Evolutionary conservation across 805 yeast genomes (phyloP), one percentile per base, ranked within the genome.

Genomic region (Hanseniaspora thailandica): DNA sequence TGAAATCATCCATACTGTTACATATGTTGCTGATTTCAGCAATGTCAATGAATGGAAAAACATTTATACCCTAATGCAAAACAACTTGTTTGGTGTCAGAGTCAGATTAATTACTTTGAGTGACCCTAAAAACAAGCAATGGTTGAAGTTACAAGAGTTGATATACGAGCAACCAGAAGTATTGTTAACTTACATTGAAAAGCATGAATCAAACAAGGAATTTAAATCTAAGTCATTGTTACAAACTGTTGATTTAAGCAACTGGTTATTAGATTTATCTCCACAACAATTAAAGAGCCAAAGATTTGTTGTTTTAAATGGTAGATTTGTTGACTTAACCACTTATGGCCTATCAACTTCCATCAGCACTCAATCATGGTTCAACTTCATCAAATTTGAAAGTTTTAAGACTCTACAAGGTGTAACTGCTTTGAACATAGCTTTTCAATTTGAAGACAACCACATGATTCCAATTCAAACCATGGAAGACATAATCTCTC

Each of bases 11-110:
- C 69, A 64, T 15, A 68, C 73, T 0, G 43, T 81, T 8, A 80
- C 86, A 65, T 58, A 84, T 10, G 70, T 80, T 50, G 93, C 86
- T 35, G 77, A 81, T 59, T 74, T 82, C 54, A 66, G 69, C 26
- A 60, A 70, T 2, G 30, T 57, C 2, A 44, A 61, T 4, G 67
- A 75, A 7, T 58, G 74, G 28, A 56, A 65, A 4, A 86, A 82
- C 61, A 60, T 83, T 9, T 74, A 33, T 57, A 64, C 38, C 45
- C 52, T 59, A 56, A 61, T 50, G 48, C 64, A 59, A 45, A 59
- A 45, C 30, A 57, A 65, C 17, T 59, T 59, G 23, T 56, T 61
- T 15, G 69, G 72, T 15, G 57, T 75, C 1, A 77, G 72, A 55
- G 57, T 76, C 9, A 66, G 76, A 59, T 55, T 72, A 0, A 55